Conservation (phyloP, 108 stramenopile species). For the Nitzschia inconspicua region DNA sequence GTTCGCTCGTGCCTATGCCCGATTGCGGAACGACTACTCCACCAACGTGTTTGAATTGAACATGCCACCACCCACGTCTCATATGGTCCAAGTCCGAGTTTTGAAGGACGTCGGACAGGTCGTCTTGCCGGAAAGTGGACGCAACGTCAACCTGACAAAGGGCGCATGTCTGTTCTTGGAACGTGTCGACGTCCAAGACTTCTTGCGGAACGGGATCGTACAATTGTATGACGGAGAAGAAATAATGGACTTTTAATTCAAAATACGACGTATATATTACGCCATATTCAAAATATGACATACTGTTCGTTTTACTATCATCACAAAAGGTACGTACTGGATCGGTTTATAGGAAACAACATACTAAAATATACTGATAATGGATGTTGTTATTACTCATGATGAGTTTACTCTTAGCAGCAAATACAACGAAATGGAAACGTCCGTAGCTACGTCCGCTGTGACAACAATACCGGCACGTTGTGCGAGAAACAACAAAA, state of each 20-base stretch:
- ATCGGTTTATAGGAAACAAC: no score
- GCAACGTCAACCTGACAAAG: slow-evolving; percentile 65
- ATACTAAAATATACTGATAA: no score
- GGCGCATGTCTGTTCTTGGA: slow-evolving; percentile 87
- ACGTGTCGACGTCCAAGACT: slow-evolving; percentile 81
- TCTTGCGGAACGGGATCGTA: slow-evolving; percentile 79
- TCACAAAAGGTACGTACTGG: no score
- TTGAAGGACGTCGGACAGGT: slow-evolving; percentile 57
- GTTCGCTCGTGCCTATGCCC: slow-evolving; percentile 22
- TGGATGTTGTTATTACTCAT: no score
- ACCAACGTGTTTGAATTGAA: slow-evolving; percentile 44
- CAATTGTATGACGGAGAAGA: slow-evolving; percentile 82
- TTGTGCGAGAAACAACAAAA: no score
- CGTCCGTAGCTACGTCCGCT: no score
- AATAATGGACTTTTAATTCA: slow-evolving; percentile 34
- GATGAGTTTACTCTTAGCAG: no score
- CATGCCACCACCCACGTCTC: slow-evolving; percentile 50
- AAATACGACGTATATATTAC: no score
- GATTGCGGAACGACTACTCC: slow-evolving; percentile 19
- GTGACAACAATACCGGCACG: no score
- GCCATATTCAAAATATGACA: no score
- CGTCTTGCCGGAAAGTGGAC: slow-evolving; percentile 67
- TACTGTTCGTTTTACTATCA: no score
- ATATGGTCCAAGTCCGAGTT: slow-evolving; percentile 65
- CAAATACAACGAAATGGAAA: no score